Conservation (phyloP, 495 filamentous ascomycete species). For the Achaetomiella virescens region DNA sequence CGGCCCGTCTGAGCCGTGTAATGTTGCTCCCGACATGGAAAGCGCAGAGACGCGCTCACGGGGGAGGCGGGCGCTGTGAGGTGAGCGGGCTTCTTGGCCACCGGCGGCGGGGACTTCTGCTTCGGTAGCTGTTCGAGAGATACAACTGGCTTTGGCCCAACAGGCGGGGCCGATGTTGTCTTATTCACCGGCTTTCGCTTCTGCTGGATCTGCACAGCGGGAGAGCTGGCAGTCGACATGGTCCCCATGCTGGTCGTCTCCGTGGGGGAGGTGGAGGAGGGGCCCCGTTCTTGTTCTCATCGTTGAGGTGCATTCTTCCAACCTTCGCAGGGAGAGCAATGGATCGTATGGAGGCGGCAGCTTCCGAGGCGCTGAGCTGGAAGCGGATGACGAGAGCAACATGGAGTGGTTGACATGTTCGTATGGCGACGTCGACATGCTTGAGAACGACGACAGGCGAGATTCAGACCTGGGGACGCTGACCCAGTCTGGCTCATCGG, state of each 20-base stretch:
- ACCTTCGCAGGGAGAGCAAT: constrained; percentile 36
- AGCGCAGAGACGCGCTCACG: constrained; percentile 16
- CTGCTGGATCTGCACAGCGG: constrained; percentile 3
- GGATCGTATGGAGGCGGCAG: constrained; percentile 50
- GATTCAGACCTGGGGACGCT: constrained; percentile 46
- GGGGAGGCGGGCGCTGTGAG: constrained; percentile 37
- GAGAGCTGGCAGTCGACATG: neutral
- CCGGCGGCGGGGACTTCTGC: constrained; percentile 45
- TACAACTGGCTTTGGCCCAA: constrained; percentile 23
- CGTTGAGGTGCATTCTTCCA: constrained; percentile 31
- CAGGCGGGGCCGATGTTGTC: constrained; percentile 27
- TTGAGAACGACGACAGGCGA: constrained; percentile 39
- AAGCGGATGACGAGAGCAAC: constrained; percentile 37
- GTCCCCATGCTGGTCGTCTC: constrained; percentile 27
- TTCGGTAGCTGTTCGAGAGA: constrained; percentile 30
- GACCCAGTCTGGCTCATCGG: constrained; percentile 74
- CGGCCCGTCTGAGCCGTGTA: neutral
- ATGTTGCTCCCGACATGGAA: constrained; percentile 1
- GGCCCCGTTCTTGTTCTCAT: constrained; percentile 31
- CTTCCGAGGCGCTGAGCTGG: constrained; percentile 40
- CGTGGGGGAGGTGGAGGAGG: constrained; percentile 46
- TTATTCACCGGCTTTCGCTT: constrained; percentile 19
- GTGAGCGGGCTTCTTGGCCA: constrained; percentile 50
- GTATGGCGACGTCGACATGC: constrained; percentile 41
- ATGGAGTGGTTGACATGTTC: constrained; percentile 44